These are phyloP conservation scores for Flaveria bidentis DNA, from an alignment of 129 eudicot species.

Conservation along the genomic window DNA sequence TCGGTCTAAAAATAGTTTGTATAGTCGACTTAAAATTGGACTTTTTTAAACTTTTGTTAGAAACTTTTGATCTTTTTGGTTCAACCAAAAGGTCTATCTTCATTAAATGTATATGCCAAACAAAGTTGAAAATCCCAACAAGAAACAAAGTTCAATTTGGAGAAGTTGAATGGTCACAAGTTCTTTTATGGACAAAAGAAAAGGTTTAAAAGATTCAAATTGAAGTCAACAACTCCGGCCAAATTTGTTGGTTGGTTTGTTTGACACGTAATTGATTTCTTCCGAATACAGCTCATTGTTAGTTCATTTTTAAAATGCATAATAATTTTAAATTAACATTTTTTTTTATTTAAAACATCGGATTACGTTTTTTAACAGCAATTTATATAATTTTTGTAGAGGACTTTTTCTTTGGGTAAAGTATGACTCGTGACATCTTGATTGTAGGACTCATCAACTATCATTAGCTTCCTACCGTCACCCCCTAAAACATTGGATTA, in stretches of 20 bases:
- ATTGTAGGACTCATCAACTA: too few relatives aligned
- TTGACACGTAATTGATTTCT: conserved; percentile 35
- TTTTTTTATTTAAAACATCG: background rate
- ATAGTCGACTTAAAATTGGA: too few relatives aligned
- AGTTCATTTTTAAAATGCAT: background rate
- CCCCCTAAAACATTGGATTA: background rate
- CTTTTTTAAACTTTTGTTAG: too few relatives aligned
- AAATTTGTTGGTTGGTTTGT: conserved; percentile 35
- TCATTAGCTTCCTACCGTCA: too few relatives aligned
- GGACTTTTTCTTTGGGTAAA: too few relatives aligned
- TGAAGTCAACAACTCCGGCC: conserved; percentile 43
- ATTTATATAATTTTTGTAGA: too few relatives aligned
- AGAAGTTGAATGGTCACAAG: conserved; percentile 42
- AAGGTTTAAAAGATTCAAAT: conserved; percentile 23
- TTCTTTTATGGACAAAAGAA: conserved; percentile 24
- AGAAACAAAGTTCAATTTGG: conserved; percentile 24
- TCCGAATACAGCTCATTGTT: conserved; percentile 1
- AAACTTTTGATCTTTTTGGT: too few relatives aligned
- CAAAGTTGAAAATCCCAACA: conserved; percentile 26
- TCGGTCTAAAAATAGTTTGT: too few relatives aligned
- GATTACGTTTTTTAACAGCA: too few relatives aligned
- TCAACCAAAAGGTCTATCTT: background rate
- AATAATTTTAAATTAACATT: background rate
- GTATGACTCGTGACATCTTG: too few relatives aligned
- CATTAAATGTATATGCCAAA: conserved; percentile 22